Evolutionary conservation across 352 stramenopile species (phyloP).

Genomic region (Globisporangium spinosum): DNA sequence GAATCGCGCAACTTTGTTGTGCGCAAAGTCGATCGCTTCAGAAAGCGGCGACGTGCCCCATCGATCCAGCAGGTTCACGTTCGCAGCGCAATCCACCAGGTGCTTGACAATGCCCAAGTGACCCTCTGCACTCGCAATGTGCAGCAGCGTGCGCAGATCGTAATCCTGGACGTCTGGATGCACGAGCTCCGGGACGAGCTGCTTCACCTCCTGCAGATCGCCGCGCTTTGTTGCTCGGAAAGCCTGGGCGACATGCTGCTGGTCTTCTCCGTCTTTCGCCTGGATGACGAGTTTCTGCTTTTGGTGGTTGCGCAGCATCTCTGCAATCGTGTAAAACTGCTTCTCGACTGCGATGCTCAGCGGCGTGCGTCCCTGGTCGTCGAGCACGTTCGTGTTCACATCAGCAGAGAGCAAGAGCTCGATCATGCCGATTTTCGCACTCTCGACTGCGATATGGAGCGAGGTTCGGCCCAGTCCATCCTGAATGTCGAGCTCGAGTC

Average conservation of each 20-base stretch:
- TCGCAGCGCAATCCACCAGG: slow-evolving; percentile 61
- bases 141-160: slow-evolving; percentile 63
- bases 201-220: slow-evolving; percentile 40
- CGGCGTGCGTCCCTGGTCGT: slow-evolving; percentile 49
- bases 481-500: slow-evolving; percentile 53
- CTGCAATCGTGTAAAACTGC: slow-evolving; percentile 44
- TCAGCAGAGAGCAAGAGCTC: slow-evolving; percentile 72
- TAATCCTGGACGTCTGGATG: slow-evolving; percentile 72
- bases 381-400: slow-evolving; percentile 54
- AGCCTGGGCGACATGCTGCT: slow-evolving; percentile 42
- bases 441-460: slow-evolving; percentile 77
- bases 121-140: slow-evolving; percentile 72
- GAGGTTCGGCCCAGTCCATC: slow-evolving; percentile 56
- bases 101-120: slow-evolving; percentile 53
- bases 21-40: slow-evolving; percentile 73
- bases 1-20: slow-evolving; percentile 70
- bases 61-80: slow-evolving; percentile 76
- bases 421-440: slow-evolving; percentile 61
- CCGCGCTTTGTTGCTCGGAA: slow-evolving; percentile 58
- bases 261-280: slow-evolving; percentile 31
- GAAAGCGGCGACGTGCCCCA: slow-evolving; percentile 73
- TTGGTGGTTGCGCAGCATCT: slow-evolving; percentile 62
- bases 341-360: slow-evolving; percentile 68
- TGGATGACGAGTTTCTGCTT: slow-evolving; percentile 43
- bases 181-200: slow-evolving; percentile 55